Base-by-base conservation (phyloP, 805 yeast genomes). In the Yarrowia sp. region DNA sequence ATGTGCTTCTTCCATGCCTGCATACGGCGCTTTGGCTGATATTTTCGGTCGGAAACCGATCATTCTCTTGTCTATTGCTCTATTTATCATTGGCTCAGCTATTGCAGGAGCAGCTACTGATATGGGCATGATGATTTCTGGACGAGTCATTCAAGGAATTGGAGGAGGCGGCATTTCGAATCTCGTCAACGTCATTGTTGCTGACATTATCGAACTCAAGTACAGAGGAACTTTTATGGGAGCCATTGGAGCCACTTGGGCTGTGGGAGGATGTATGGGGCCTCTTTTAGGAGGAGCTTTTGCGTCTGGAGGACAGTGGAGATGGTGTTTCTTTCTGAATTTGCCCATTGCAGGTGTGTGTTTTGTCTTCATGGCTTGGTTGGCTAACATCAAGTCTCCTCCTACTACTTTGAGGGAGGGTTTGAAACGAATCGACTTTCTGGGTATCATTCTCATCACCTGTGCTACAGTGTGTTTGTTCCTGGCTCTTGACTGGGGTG, bases 81-180 rank as follows among this genome's bases (percentile, higher is more conserved):
- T 80, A 60, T 80, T 81, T 66, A 77, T 76, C 17, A 35, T 76
- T 5, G 83, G 83, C 5, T 77, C 80, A 65, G 69, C 80, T 2
- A 64, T 80, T 11, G 79, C 81, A 62, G 91, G 86, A 1, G 65
- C 70, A 31, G 67, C 68, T 28, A 70, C 65, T 57, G 61, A 65
- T 15, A 85, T 88, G 84, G 75, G 80, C 66, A 80, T 83, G 82
- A 77, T 88, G 45, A 86, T 88, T 66, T 88, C 84, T 2, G 92
- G 92, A 0, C 80, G 96, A 70, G 86, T 89, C 66, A 79, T 91
- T 53, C 87, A 96, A 38, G 97, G 97, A 28, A 81, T 88, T 66
- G 97, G 97, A 14, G 96, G 96, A 17, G 95, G 96, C 13, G 96
- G 97, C 1, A 83, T 90, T 70, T 86, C 86, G 53, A 82, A 92